phyloP scores from a whole-genome alignment of 2,329 filamentous ascomycete genomes.

The Diaporthe destruens region DNA sequence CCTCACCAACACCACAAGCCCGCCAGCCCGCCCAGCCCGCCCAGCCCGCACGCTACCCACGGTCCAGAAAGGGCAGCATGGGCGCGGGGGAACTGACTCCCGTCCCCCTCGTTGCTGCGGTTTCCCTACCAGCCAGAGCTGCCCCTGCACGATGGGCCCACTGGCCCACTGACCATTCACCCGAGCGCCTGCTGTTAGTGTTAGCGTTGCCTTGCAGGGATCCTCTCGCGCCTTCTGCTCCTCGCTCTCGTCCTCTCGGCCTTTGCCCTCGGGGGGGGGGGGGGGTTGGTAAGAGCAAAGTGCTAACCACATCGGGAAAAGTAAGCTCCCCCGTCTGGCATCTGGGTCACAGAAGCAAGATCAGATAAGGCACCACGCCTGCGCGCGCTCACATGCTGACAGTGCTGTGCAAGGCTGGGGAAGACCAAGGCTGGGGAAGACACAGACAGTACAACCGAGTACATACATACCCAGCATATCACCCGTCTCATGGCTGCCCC shows the following conservation, averaged over 20 bases:
- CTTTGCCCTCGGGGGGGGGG: background rate
- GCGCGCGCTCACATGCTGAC: too few species aligned
- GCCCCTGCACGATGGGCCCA: background rate
- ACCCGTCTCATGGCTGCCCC: background rate
- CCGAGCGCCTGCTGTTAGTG: slow-evolving; percentile 8
- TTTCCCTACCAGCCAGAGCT: slow-evolving; percentile 21
- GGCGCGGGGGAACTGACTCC: slow-evolving; percentile 25
- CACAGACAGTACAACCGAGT: too few species aligned
- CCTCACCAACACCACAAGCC: background rate
- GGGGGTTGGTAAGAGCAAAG: too few species aligned
- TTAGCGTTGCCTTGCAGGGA: slow-evolving; percentile 12
- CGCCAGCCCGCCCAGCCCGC: too few species aligned
- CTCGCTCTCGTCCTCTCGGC: background rate
- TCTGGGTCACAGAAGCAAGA: background rate
- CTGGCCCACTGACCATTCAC: background rate
- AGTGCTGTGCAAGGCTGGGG: background rate
- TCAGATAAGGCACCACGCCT: background rate
- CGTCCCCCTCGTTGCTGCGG: slow-evolving; percentile 23
- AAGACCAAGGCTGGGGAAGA: background rate
- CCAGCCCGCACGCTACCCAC: slow-evolving; percentile 13
- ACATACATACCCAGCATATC: background rate
- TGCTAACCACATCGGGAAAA: slow-evolving; percentile 3
- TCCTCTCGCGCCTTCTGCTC: background rate
- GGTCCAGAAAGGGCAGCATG: slow-evolving; percentile 15
- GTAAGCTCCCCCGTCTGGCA: background rate